phyloP scores from a whole-genome alignment of 352 stramenopile genomes.

The Phytophthora europaea region DNA sequence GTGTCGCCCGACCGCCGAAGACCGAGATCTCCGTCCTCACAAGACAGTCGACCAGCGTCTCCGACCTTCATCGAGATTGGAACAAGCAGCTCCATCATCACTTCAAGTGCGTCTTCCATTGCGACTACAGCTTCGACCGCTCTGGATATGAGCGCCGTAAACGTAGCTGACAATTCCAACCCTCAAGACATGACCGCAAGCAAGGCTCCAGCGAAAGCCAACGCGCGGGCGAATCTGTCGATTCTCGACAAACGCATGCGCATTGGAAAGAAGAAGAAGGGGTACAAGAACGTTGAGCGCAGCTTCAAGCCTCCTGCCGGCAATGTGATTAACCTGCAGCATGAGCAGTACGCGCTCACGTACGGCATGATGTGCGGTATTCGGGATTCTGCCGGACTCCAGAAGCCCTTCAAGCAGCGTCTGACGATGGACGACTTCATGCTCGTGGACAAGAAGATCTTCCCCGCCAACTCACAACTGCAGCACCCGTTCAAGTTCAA shows the following conservation, averaged over 20 bases:
- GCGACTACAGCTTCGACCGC: conserved; percentile 4
- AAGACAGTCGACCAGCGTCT: conserved; percentile 28
- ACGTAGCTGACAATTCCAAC: conserved; percentile 10
- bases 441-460: conserved; percentile 82
- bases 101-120: conserved; percentile 19
- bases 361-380: conserved; percentile 99
- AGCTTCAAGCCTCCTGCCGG: conserved; percentile 75
- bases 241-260: conserved; percentile 67
- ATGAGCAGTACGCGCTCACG: conserved; percentile 98
- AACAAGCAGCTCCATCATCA: conserved; percentile 40
- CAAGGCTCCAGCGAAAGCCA: conserved; percentile 54
- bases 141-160: conserved; percentile 17
- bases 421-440: conserved; percentile 95
- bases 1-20: conserved; percentile 6
- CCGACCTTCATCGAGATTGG: conserved; percentile 32
- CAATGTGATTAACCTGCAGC: conserved; percentile 86
- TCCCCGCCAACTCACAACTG: conserved; percentile 80
- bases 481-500: conserved; percentile 91
- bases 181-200: conserved; percentile 38
- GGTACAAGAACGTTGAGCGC: conserved; percentile 60
- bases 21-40: conserved; percentile 26
- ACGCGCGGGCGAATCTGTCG: conserved; percentile 56
- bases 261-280: conserved; percentile 63
- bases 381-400: conserved; percentile 93
- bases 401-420: conserved; percentile 82